Conservation (phyloP, 352 stramenopile species). For the Phytophthora europaea region DNA sequence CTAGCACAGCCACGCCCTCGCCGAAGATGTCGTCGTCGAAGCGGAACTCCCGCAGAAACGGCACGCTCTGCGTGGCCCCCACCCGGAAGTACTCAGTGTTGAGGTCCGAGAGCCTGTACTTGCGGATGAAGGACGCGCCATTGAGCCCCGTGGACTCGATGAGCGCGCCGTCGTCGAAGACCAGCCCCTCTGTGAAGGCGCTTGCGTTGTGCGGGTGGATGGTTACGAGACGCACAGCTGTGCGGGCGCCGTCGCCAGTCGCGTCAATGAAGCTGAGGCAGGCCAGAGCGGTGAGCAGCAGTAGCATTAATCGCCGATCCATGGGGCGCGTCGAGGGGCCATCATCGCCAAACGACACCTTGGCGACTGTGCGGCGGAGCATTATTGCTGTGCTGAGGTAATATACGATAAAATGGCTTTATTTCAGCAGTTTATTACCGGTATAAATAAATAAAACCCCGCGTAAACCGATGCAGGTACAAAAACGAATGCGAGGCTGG, state of each 20-base stretch:
- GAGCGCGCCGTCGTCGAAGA: conserved; percentile 68
- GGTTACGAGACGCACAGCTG: conserved; percentile 61
- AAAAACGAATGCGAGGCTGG: neutral
- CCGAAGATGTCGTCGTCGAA: conserved; percentile 78
- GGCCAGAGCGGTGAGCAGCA: conserved; percentile 9
- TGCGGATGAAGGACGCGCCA: conserved; percentile 73
- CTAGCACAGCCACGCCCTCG: conserved; percentile 79
- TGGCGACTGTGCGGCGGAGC: too few relatives aligned
- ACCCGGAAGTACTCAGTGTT: conserved; percentile 21
- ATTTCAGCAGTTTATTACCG: too few relatives aligned
- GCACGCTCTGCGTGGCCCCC: conserved; percentile 17
- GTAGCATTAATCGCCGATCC: conserved; percentile 23
- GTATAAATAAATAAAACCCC: too few relatives aligned
- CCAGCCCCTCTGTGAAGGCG: conserved; percentile 81
- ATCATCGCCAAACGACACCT: neutral
- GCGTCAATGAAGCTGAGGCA: conserved; percentile 11
- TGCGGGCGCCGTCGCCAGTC: conserved; percentile 23
- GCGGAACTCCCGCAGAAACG: conserved; percentile 56
- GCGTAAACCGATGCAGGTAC: too few relatives aligned
- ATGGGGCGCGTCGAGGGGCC: conserved; percentile 12
- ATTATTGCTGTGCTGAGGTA: neutral
- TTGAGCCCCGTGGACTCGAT: conserved; percentile 83
- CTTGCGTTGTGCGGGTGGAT: conserved; percentile 76
- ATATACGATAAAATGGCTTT: too few relatives aligned
- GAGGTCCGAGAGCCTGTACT: conserved; percentile 58